phyloP scores from a whole-genome alignment of 1,284 basidiomycete species.

The Ganoderma multipileum region DNA sequence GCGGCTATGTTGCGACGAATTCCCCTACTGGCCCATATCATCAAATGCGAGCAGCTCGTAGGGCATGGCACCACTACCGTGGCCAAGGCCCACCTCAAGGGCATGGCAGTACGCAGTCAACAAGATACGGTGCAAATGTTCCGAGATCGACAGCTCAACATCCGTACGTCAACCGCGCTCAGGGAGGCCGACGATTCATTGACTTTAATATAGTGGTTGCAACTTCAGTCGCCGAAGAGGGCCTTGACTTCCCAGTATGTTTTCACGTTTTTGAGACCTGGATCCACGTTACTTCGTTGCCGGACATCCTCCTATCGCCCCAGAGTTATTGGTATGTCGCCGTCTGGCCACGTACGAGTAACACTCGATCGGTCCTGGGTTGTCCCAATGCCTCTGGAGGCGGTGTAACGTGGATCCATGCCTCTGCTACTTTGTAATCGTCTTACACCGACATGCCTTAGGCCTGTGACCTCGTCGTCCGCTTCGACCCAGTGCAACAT shows the following conservation, averaged over 20 bases:
- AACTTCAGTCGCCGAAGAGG: slow-evolving; percentile 88
- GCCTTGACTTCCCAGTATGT: slow-evolving; percentile 81
- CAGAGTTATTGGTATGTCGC: slow-evolving; percentile 19
- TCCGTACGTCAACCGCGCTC: slow-evolving; percentile 55
- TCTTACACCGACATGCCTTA: slow-evolving; percentile 37
- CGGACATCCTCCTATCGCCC: slow-evolving; percentile 20
- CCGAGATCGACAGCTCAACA: slow-evolving; percentile 67
- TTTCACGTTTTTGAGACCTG: slow-evolving; percentile 13
- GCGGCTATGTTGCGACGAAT: slow-evolving; percentile 67
- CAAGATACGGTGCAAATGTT: slow-evolving; percentile 69
- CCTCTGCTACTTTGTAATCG: background rate
- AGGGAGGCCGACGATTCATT: background rate
- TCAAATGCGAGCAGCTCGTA: slow-evolving; percentile 70
- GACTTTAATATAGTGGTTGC: slow-evolving; percentile 64
- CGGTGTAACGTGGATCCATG: slow-evolving; percentile 17
- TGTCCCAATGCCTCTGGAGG: slow-evolving; percentile 4
- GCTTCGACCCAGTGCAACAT: slow-evolving; percentile 79
- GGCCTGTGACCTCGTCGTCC: slow-evolving; percentile 86
- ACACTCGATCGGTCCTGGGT: slow-evolving; percentile 17
- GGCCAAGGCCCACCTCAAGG: slow-evolving; percentile 51
- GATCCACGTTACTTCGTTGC: slow-evolving; percentile 18
- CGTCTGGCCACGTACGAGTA: slow-evolving; percentile 12
- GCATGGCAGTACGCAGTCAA: slow-evolving; percentile 60
- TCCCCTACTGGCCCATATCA: slow-evolving; percentile 58
- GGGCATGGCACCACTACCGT: slow-evolving; percentile 62